Evolutionary conservation across 495 filamentous ascomycete species (phyloP), one percentile per base, ranked within the genome.

Genomic region (Annulohypoxylon moriforme): DNA sequence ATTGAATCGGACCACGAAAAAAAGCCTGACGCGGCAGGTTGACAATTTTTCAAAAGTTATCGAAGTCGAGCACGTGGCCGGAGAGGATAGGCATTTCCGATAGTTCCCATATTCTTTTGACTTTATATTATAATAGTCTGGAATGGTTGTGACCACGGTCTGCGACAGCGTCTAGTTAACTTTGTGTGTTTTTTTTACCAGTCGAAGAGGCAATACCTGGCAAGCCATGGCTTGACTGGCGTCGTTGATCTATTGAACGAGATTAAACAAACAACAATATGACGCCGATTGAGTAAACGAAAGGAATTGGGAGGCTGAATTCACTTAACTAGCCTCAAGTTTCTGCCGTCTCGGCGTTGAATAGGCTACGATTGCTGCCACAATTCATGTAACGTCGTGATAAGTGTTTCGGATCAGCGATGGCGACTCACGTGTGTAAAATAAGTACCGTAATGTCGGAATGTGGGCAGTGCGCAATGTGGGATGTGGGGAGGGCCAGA

Each of bases 381-480:
- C 10, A 44, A 29, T 49, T 42, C 49, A 34, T 29, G 53, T 47
- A 53, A 62, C 11, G 29, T 50, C 14, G 46, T 18, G 62, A 52
- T 13, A 27, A 65, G 20, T n/a, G 46, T 56, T 50, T 64, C 60
- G 67, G 63, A 74, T 72, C 64, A 55, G 47, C 60, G 11, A 27
- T 22, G 44, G 29, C 31, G 24, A 42, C 55, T 62, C 60, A 58
- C 61, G 60, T 57, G 27, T 24, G 57, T n/a, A n/a, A 46, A 53
- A n/a, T 20, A 36, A 66, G 62, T 50, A 67, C 62, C 62, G 56
- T n/a, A 56, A 55, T 49, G 57, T 57, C 44, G 63, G 58, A 38
- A 62, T 59, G 59, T 62, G 58, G 61, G 22, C 36, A 40, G 13
- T 40, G 36, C 57, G 58, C 56, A 20, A 62, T 16, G 60, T 74